These are phyloP conservation scores for Saturnispora galanensis DNA, from an alignment of 805 yeast species.

Conservation along the genomic window DNA sequence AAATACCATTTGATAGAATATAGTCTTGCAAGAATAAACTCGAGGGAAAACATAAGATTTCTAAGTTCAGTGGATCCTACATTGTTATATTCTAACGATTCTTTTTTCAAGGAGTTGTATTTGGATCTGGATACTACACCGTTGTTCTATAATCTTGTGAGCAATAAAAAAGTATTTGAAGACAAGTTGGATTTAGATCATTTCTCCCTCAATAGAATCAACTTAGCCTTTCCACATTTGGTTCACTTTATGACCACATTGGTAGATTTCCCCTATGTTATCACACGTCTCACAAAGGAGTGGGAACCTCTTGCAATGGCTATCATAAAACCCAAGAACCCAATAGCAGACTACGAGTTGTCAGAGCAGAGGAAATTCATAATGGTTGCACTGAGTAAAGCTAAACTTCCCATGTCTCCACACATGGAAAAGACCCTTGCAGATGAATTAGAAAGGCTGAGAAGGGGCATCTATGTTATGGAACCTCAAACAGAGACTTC, in stretches of 20 bases:
- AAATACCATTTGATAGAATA: slow-evolving; percentile 17
- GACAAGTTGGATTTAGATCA: slow-evolving; percentile 12
- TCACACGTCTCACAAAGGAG: slow-evolving; percentile 15
- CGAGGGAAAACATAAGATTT: slow-evolving; percentile 16
- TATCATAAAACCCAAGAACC: slow-evolving; percentile 4
- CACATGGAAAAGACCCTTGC: not conserved
- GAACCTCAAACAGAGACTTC: slow-evolving; percentile 5
- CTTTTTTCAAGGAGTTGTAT: slow-evolving; percentile 14
- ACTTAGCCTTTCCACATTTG: slow-evolving; percentile 5
- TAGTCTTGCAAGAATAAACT: slow-evolving; percentile 10
- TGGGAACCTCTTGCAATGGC: slow-evolving; percentile 15
- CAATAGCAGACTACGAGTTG: slow-evolving; percentile 2
- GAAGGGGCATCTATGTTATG: slow-evolving; percentile 6
- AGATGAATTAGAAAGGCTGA: slow-evolving; percentile 1
- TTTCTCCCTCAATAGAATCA: slow-evolving; percentile 9
- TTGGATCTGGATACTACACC: slow-evolving; percentile 16
- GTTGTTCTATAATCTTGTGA: slow-evolving; percentile 20
- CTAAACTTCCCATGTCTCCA: not conserved
- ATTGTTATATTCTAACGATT: slow-evolving; percentile 14
- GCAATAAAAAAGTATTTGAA: slow-evolving; percentile 14
- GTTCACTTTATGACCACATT: slow-evolving; percentile 14
- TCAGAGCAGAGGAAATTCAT: slow-evolving; percentile 1
- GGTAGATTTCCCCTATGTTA: slow-evolving; percentile 17
- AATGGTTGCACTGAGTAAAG: not conserved
- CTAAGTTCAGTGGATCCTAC: slow-evolving; percentile 22